Base-by-base conservation (phyloP, 2,329 filamentous ascomycete species). In the Botrytis fragariae region DNA sequence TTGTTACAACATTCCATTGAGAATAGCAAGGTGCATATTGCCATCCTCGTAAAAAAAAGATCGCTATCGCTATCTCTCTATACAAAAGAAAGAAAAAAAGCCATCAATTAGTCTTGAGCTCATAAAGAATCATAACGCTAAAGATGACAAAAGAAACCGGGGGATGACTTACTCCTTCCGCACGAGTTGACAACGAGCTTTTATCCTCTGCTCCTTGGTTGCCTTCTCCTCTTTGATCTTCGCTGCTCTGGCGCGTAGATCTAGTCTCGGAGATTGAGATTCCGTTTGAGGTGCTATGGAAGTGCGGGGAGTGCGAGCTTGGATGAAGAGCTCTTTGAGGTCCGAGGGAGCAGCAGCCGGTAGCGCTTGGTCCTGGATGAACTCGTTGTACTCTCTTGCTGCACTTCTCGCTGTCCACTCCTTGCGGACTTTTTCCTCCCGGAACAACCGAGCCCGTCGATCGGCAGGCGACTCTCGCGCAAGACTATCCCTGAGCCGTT, bases 221-320 rank as follows among this genome's bases (percentile, higher is more conserved):
- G 14, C n/a, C 51, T 57, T 57, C 3, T 29, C 51, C n/a, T 29
- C n/a, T 18, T 57, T 57, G 14, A 29, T 29, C n/a, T 29, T n/a
- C 6, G n/a, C 51, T 3, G 51, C 51, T 18, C 51, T 57, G 3
- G 51, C 51, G 12, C 51, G n/a, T 9, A 57, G 51, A 29, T 57
- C 51, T 1, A 57, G 3, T 9, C 16, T 14, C 7, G n/a, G 6
- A 1, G 51, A 1, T 4, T 9, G n/a, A 0, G 51, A 0, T 16
- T 63, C 61, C 1, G 1, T 3, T 0, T 14, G 1, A 2, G 35
- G 22, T 10, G 20, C 12, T 8, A 29, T 9, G 0, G 25, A 35
- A 16, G 22, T 22, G 0, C 5, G 22, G 0, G 57, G 29, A 20
- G 16, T 32, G 0, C 25, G 35, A 2, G 37, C 60, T 39, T 39